These are phyloP conservation scores for Phytopythium sindhum DNA, from an alignment of 352 stramenopile species.

Conservation along the genomic window DNA sequence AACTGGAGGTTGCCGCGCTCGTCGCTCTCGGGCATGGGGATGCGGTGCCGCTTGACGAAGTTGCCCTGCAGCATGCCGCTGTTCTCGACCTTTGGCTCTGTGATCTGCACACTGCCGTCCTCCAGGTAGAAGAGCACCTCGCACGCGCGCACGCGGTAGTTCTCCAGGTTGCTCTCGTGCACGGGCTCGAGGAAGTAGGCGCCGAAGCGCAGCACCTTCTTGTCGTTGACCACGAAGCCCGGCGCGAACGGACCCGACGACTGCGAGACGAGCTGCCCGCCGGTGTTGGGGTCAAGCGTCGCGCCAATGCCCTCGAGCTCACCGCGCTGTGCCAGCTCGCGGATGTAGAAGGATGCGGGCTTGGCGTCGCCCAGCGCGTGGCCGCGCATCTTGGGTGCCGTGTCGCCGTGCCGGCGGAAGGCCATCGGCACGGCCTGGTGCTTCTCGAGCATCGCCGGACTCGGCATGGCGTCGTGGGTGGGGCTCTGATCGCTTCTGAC, in stretches of 20 bases:
- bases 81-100: constrained; percentile 87
- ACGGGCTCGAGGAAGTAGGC: constrained; percentile 87
- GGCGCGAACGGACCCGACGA: constrained; percentile 53
- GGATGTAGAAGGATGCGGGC: constrained; percentile 66
- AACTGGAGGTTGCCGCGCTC: constrained; percentile 66
- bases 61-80: constrained; percentile 87
- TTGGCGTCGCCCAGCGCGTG: constrained; percentile 64
- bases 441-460: constrained; percentile 56
- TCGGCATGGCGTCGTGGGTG: constrained; percentile 36
- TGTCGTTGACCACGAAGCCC: constrained; percentile 71
- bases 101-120: constrained; percentile 87
- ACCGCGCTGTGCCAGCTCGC: constrained; percentile 56
- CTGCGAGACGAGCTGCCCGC: constrained; percentile 22
- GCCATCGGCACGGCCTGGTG: constrained; percentile 82
- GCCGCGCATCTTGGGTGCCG: constrained; percentile 55
- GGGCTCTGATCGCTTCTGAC: neutral
- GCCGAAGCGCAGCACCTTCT: constrained; percentile 85
- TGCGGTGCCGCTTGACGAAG: constrained; percentile 84
- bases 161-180: constrained; percentile 84
- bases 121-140: constrained; percentile 87
- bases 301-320: constrained; percentile 24
- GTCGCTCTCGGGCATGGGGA: constrained; percentile 80
- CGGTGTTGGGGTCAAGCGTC: constrained; percentile 32
- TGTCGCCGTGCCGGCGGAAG: constrained; percentile 72
- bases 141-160: constrained; percentile 75